Conservation (phyloP, 768 basidiomycete genomes). For the Pleurotus sapidus region DNA sequence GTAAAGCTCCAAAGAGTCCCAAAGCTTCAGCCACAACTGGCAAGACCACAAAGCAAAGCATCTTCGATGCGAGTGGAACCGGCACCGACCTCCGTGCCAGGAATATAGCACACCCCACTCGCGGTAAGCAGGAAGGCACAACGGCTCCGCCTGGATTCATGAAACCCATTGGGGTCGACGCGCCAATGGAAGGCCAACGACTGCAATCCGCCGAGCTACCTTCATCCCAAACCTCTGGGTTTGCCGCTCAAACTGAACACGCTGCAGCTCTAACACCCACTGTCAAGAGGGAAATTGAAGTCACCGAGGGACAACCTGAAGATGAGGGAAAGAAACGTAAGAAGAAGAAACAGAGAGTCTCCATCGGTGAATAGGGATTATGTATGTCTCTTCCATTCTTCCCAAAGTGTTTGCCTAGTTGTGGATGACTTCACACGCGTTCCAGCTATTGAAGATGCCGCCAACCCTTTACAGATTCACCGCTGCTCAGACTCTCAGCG, state of each 20-base stretch:
- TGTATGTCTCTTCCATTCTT: not conserved
- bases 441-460: not conserved
- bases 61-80: constrained; percentile 45
- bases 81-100: constrained; percentile 45
- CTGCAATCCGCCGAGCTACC: constrained; percentile 1
- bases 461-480: no score
- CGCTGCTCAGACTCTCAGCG: no score
- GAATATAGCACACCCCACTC: constrained; percentile 10
- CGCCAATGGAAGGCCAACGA: constrained; percentile 24
- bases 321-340: constrained; percentile 27
- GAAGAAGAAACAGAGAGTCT: constrained; percentile 31
- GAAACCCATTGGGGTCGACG: constrained; percentile 59
- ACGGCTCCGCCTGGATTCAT: constrained; percentile 32
- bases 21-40: constrained; percentile 26
- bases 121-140: constrained; percentile 5
- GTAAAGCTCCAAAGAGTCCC: constrained; percentile 20
- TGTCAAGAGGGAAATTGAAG: constrained; percentile 26
- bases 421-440: not conserved
- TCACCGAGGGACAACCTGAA: constrained; percentile 15
- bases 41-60: constrained; percentile 40
- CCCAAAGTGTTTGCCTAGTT: no score
- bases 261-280: constrained; percentile 16
- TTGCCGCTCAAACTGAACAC: constrained; percentile 13
- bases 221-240: constrained; percentile 18
- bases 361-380: not conserved